Evolutionary conservation across 139 green algal genomes (phyloP).

Genomic region (Microglena sp.): DNA sequence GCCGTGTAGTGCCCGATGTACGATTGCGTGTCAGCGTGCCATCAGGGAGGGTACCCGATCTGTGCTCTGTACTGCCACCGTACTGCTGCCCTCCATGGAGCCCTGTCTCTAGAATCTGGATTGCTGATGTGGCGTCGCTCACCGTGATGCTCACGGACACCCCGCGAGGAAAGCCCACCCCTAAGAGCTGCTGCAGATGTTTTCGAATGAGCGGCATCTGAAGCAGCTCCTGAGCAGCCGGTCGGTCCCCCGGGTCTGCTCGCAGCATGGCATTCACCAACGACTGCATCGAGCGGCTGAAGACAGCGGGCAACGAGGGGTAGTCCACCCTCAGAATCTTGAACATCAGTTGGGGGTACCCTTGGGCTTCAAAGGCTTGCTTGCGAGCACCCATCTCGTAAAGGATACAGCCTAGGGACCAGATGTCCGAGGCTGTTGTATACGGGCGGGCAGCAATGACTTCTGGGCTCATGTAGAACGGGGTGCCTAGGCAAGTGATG

Average conservation of each 20-base stretch:
- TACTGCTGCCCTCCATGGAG: too few relatives aligned
- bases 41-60: too few relatives aligned
- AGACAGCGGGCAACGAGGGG: conserved; percentile 31
- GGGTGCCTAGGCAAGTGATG: conserved; percentile 36
- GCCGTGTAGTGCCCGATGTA: too few relatives aligned
- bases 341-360: conserved; percentile 38
- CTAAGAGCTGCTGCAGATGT: too few relatives aligned
- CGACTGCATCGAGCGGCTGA: conserved; percentile 33
- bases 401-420: conserved; percentile 73
- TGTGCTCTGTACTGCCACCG: too few relatives aligned
- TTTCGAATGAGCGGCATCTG: too few relatives aligned
- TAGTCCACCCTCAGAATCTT: conserved; percentile 47
- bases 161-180: too few relatives aligned
- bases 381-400: conserved; percentile 74
- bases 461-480: conserved; percentile 27
- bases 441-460: conserved; percentile 71
- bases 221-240: conserved; percentile 21
- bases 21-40: too few relatives aligned
- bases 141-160: too few relatives aligned
- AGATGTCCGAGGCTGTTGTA: conserved; percentile 69
- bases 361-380: conserved; percentile 67
- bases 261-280: conserved; percentile 39
- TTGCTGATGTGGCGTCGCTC: too few relatives aligned
- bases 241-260: conserved; percentile 38
- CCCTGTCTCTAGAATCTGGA: too few relatives aligned